phyloP scores from a whole-genome alignment of 345 rosid genomes.

The Salix dunnii region DNA sequence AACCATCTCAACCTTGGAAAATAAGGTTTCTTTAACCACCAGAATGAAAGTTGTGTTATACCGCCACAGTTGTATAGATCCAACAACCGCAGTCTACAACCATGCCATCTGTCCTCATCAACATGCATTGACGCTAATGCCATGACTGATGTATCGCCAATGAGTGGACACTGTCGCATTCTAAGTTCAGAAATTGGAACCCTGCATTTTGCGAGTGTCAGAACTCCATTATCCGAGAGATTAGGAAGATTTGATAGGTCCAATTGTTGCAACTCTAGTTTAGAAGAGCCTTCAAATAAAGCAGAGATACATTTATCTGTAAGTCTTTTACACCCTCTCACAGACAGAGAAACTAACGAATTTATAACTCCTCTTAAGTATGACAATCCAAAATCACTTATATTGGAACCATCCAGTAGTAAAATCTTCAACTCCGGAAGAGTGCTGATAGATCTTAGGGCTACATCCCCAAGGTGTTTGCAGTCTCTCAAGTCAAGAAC shows the following conservation, averaged over 20 bases:
- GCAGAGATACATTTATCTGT: constrained; percentile 66
- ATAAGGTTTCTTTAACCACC: constrained; percentile 84
- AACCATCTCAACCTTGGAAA: constrained; percentile 87
- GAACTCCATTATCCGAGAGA: constrained; percentile 65
- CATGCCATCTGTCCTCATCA: constrained; percentile 58
- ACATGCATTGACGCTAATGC: constrained; percentile 83
- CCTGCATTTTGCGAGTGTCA: constrained; percentile 56
- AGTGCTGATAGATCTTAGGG: constrained; percentile 56
- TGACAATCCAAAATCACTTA: constrained; percentile 62
- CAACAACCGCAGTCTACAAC: constrained; percentile 56
- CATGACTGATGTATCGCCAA: constrained; percentile 79
- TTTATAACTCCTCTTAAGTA: constrained; percentile 46
- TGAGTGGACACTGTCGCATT: constrained; percentile 77
- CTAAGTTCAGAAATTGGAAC: constrained; percentile 68
- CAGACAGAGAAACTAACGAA: constrained; percentile 64
- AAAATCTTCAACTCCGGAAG: constrained; percentile 53
- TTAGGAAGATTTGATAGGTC: constrained; percentile 79
- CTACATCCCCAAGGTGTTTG: constrained; percentile 71
- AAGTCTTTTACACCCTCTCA: constrained; percentile 83
- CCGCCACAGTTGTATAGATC: constrained; percentile 79
- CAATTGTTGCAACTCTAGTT: constrained; percentile 55
- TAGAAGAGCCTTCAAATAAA: constrained; percentile 67
- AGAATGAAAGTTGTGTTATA: constrained; percentile 65
- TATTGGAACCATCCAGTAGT: constrained; percentile 60
- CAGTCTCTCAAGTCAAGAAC: constrained; percentile 77